phyloP scores from a whole-genome alignment of 805 yeast genomes.

The Cyberlindnera xylosilytica region DNA sequence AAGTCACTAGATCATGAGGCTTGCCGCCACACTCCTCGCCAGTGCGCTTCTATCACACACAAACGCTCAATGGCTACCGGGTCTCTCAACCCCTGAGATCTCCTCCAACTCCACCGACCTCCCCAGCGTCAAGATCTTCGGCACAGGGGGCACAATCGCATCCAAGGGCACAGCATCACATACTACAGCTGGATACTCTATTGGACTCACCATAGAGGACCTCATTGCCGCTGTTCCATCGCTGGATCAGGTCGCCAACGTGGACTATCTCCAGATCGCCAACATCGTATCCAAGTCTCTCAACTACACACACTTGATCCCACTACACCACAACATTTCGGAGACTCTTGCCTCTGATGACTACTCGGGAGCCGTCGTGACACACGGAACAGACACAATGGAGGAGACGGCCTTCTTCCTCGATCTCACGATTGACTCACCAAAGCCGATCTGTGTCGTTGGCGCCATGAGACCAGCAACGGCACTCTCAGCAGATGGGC shows the following conservation, averaged over 20 bases:
- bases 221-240: conserved; percentile 54
- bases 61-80: not conserved
- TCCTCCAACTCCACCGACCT: conserved; percentile 9
- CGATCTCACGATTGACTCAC: conserved; percentile 40
- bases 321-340: conserved; percentile 43
- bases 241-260: conserved; percentile 46
- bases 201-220: conserved; percentile 49
- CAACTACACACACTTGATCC: conserved; percentile 40
- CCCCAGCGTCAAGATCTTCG: conserved; percentile 42
- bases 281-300: conserved; percentile 59
- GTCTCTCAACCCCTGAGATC: not conserved
- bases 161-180: conserved; percentile 45
- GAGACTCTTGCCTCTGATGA: conserved; percentile 35
- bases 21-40: conserved; percentile 18
- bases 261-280: conserved; percentile 36
- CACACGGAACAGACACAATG: conserved; percentile 70
- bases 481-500: conserved; percentile 69
- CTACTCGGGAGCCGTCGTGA: conserved; percentile 58
- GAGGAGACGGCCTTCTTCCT: conserved; percentile 65
- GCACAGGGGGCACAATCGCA: conserved; percentile 60
- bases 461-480: conserved; percentile 75
- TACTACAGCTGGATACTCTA: conserved; percentile 51
- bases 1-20: no score
- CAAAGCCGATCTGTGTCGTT: conserved; percentile 31
- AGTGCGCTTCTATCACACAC: conserved; percentile 18